Conservation (phyloP, 2,329 filamentous ascomycete genomes). For the Microsporum audouinii region DNA sequence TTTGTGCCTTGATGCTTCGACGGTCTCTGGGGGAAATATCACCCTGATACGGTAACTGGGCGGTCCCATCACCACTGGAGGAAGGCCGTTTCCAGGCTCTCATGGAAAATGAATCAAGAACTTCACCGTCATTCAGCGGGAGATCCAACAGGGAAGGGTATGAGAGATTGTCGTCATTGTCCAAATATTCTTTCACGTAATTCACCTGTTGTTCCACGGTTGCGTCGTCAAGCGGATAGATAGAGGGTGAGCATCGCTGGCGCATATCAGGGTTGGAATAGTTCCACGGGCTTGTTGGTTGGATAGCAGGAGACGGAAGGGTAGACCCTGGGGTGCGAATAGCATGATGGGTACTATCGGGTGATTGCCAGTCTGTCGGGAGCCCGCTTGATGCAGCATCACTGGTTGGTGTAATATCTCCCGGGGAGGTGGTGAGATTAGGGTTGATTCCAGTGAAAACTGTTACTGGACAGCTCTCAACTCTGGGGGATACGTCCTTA, state of each 20-base stretch:
- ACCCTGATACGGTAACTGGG: neutral
- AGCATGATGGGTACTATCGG: neutral
- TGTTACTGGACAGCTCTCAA: neutral
- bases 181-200: neutral
- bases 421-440: neutral
- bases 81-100: neutral
- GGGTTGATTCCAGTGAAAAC: neutral
- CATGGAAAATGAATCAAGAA: neutral
- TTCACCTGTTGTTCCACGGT: neutral
- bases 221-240: neutral
- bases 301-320: conserved; percentile 1
- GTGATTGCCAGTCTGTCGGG: neutral
- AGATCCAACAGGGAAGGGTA: neutral
- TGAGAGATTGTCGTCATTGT: neutral
- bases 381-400: neutral
- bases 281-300: conserved; percentile 3
- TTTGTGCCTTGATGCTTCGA: neutral
- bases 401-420: neutral
- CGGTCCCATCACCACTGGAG: neutral
- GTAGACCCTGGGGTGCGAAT: neutral
- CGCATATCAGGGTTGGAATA: conserved; percentile 1
- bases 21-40: neutral
- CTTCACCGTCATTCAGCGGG: neutral
- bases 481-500: neutral
- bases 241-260: neutral